phyloP scores from a whole-genome alignment of 495 filamentous ascomycete species.

The Hypoxylon rickii region DNA sequence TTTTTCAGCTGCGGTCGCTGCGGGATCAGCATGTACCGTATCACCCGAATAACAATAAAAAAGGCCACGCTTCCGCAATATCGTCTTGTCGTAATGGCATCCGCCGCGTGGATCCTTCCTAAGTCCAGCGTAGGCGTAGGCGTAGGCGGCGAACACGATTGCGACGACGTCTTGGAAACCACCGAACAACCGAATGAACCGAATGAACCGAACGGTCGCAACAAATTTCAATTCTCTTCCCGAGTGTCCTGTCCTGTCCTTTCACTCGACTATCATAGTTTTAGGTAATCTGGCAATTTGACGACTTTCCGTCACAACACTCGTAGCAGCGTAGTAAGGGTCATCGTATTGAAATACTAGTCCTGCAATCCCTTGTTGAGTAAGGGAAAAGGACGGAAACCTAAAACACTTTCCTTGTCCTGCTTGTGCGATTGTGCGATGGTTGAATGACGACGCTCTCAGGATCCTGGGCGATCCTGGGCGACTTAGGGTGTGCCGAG shows the following conservation, averaged over 20 bases:
- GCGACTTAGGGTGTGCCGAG: too few relatives aligned
- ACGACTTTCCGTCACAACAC: conserved; percentile 19
- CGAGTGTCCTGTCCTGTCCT: too few relatives aligned
- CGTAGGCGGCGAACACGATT: conserved; percentile 35
- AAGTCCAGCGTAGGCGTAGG: too few relatives aligned
- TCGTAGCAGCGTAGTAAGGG: conserved; percentile 16
- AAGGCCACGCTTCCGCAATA: conserved; percentile 25
- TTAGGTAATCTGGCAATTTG: conserved; percentile 29
- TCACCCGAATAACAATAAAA: neutral
- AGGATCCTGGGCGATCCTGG: conserved; percentile 29
- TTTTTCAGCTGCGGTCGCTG: conserved; percentile 22
- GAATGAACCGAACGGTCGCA: too few relatives aligned
- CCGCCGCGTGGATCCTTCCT: conserved; percentile 10
- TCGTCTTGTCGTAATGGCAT: conserved; percentile 12
- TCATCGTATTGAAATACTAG: conserved; percentile 26
- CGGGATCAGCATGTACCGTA: neutral
- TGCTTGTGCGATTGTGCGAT: neutral
- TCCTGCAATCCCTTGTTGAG: conserved; percentile 19
- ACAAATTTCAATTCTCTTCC: too few relatives aligned
- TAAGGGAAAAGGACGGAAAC: conserved; percentile 19
- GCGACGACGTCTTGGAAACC: conserved; percentile 19
- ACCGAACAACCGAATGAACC: conserved; percentile 6
- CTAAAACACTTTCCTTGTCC: conserved; percentile 17
- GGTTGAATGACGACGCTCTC: conserved; percentile 31
- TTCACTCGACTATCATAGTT: conserved; percentile 27